Percentiles rank a stretch among this genome's conserved stretches.
Evolutionary conservation across 768 basidiomycete genomes (phyloP).

Genomic region (Pluteus cervinus): DNA sequence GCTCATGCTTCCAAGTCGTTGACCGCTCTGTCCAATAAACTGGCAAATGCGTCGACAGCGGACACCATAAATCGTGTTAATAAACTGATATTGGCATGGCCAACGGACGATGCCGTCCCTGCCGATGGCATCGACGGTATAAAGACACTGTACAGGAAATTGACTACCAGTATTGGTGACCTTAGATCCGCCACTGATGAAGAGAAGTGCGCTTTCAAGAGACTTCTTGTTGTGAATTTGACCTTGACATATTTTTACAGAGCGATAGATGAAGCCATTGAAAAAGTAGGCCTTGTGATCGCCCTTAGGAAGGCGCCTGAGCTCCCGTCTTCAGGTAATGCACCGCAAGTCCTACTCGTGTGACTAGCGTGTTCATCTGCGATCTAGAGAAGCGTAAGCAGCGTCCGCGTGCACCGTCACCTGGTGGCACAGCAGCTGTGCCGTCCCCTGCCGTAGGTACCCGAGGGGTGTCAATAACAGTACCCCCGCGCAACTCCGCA

Average conservation of each 20-base stretch:
- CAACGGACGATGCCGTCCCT: slow-evolving; percentile 60
- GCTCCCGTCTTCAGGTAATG: slow-evolving; percentile 46
- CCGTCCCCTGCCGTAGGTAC: slow-evolving; percentile 25
- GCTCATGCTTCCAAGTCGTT: slow-evolving; percentile 59
- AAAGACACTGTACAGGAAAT: slow-evolving; percentile 56
- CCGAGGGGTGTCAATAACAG: slow-evolving; percentile 49
- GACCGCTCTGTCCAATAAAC: slow-evolving; percentile 46
- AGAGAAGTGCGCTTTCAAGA: slow-evolving; percentile 49
- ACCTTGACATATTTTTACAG: slow-evolving; percentile 28
- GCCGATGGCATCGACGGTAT: slow-evolving; percentile 63
- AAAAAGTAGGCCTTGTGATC: slow-evolving; percentile 62
- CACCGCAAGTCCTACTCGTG: not conserved
- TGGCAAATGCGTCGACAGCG: slow-evolving; percentile 37
- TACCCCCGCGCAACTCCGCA: slow-evolving; percentile 52
- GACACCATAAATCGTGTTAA: slow-evolving; percentile 73
- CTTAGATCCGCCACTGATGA: slow-evolving; percentile 51
- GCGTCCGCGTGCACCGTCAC: slow-evolving; percentile 67
- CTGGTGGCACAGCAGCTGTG: slow-evolving; percentile 48
- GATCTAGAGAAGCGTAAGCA: slow-evolving; percentile 68
- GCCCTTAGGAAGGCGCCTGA: slow-evolving; percentile 72
- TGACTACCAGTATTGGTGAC: slow-evolving; percentile 56
- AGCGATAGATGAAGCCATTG: slow-evolving; percentile 66
- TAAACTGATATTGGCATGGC: slow-evolving; percentile 65
- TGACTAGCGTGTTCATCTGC: slow-evolving; percentile 1
- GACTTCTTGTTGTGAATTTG: slow-evolving; percentile 6